These are phyloP conservation scores for Yamadazyma sp. DNA, from an alignment of 1,139 yeast species.

Conservation along the genomic window DNA sequence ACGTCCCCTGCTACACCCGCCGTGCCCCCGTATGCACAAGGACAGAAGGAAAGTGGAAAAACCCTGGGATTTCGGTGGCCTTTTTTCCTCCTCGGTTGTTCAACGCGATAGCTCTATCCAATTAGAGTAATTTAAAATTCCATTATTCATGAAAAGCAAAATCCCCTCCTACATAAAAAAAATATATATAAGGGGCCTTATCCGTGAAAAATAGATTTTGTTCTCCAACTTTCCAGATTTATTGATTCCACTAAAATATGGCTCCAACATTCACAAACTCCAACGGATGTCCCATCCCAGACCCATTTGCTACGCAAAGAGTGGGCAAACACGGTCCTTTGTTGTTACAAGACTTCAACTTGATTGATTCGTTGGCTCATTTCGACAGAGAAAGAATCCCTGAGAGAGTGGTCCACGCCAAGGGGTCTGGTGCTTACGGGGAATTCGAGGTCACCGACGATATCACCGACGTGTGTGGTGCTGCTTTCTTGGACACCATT, in stretches of 20 bases:
- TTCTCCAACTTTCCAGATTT: not conserved
- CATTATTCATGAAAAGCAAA: slow-evolving; percentile 9
- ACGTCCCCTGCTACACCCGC: too few species aligned
- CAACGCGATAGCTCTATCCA: slow-evolving; percentile 9
- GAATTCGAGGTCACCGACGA: slow-evolving; percentile 81
- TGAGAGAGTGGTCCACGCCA: slow-evolving; percentile 88
- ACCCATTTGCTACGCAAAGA: slow-evolving; percentile 73
- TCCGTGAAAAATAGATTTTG: slow-evolving; percentile 3
- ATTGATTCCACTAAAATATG: slow-evolving; percentile 12
- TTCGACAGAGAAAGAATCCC: slow-evolving; percentile 88
- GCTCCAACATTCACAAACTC: slow-evolving; percentile 62
- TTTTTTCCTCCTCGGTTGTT: slow-evolving; percentile 3
- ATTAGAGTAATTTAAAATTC: slow-evolving; percentile 10
- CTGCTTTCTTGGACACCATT: slow-evolving; percentile 67
- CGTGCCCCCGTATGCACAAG: too few species aligned
- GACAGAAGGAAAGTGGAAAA: too few species aligned
- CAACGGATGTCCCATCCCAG: slow-evolving; percentile 70
- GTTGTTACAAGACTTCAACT: slow-evolving; percentile 74
- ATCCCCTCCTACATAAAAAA: slow-evolving; percentile 10
- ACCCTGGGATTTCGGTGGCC: too few species aligned
- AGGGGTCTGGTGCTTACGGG: slow-evolving; percentile 87
- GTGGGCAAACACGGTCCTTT: slow-evolving; percentile 75
- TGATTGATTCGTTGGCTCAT: slow-evolving; percentile 76
- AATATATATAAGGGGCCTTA: slow-evolving; percentile 8
- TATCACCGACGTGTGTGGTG: slow-evolving; percentile 67